These are phyloP conservation scores for Pisolithus thermaeus DNA, from an alignment of 1,284 basidiomycete genomes.

Conservation along the genomic window DNA sequence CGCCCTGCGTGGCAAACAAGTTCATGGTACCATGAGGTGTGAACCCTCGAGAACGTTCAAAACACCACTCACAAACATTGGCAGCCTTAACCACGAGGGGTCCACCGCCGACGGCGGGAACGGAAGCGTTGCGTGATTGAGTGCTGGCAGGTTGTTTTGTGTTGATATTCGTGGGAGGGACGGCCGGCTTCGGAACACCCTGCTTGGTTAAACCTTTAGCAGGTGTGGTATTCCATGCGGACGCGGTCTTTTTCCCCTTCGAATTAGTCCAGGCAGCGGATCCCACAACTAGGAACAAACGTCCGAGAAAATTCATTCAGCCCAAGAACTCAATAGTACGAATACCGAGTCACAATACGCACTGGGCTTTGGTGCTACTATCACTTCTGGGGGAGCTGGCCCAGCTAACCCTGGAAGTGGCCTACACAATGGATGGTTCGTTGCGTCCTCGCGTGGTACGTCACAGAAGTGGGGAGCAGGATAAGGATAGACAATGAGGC, in stretches of 20 bases:
- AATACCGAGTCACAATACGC: constrained; percentile 3
- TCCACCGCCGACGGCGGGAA: constrained; percentile 25
- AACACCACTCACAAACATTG: constrained; percentile 24
- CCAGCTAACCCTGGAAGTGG: constrained; percentile 42
- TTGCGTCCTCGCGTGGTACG: constrained; percentile 48
- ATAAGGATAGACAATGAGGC: constrained; percentile 44
- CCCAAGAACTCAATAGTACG: not conserved
- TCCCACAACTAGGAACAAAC: constrained; percentile 32
- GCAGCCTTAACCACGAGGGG: constrained; percentile 19
- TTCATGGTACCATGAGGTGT: not conserved
- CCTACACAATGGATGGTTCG: constrained; percentile 50
- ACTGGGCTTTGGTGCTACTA: constrained; percentile 29
- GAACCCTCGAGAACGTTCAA: no score
- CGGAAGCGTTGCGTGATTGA: not conserved
- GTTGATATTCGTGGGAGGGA: constrained; percentile 19
- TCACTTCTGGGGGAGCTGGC: constrained; percentile 23
- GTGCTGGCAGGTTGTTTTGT: constrained; percentile 10
- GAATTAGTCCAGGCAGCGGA: constrained; percentile 31
- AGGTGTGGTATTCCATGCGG: constrained; percentile 10
- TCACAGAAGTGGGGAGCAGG: constrained; percentile 49
- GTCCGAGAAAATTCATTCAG: constrained; percentile 1
- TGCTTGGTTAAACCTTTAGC: constrained; percentile 16
- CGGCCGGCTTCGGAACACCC: constrained; percentile 4
- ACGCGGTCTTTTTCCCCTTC: constrained; percentile 13
- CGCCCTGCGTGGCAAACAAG: constrained; percentile 10